Base-by-base conservation (phyloP, 208 protist genomes). In the Crithidia expoeki region DNA sequence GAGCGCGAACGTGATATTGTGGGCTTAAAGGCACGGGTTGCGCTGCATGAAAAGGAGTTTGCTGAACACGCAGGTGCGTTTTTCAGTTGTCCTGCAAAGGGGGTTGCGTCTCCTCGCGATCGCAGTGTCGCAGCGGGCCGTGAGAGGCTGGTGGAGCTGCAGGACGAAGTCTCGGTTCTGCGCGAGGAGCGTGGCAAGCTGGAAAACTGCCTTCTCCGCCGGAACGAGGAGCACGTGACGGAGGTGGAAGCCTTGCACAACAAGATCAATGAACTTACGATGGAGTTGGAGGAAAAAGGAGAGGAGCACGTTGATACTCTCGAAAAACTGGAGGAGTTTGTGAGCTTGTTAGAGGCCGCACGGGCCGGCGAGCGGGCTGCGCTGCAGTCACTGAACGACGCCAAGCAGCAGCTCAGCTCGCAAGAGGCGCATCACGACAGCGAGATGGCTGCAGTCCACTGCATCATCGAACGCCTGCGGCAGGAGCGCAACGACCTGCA, bases 301-400 rank as follows among this genome's bases (percentile, higher is more conserved):
- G 40, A 59, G 25, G 83, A 86, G 46, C 80, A 81, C 56, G 77
- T 71, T 0, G 75, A 83, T 10, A 85, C 75, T 0, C 74, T 93
- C 19, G 81, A 84, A 56, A 80, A 85, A 42, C 66, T 94, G 21
- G 88, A 94, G 64, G 85, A 94, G 64, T 88, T 90, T 55, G 83
- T 91, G 12, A 56, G 50, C 0, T 50, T 94, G 17, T 67, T 91
- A 25, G 88, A 91, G 64, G 73, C 72, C 1, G 75, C 88, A 19
- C 74, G 85, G 0, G 79, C 80, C 10, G 66, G 74, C 16, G 88
- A 94, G 71, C 63, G 67, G 28, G 68, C 83, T 4, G 88, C 85
- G 0, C 47, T 89, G 17, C 46, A 68, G 6, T 25, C 67, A 0
- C 56, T 84, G 0, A 79, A 90, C 27, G 57, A 59, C 0, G 59